These are phyloP conservation scores for Papiliotrema laurentii DNA, from an alignment of 1,284 basidiomycete species.

Conservation along the genomic window DNA sequence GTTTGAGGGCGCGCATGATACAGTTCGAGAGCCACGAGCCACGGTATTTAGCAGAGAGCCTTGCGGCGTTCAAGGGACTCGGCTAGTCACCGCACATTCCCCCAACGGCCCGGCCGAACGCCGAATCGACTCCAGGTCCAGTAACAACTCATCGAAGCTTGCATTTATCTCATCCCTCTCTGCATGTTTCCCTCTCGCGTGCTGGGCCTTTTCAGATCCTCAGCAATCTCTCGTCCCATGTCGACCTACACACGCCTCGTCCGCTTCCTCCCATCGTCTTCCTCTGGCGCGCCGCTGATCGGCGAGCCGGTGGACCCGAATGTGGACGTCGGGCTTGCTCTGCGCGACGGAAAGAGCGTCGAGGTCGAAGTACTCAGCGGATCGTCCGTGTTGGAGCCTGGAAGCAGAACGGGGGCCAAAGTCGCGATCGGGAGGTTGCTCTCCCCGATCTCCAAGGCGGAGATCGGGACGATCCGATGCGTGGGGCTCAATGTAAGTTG, in stretches of 20 bases:
- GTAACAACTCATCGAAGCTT: no score
- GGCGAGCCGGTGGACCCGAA: constrained; percentile 18
- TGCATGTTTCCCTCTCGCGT: no score
- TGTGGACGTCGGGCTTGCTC: constrained; percentile 46
- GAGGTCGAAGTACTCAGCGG: constrained; percentile 31
- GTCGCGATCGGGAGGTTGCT: constrained; percentile 32
- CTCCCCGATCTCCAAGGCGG: constrained; percentile 24
- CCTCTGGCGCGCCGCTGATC: constrained; percentile 12
- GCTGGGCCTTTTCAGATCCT: not conserved
- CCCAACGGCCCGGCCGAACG: no score
- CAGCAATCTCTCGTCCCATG: not conserved
- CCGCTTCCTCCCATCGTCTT: constrained; percentile 15
- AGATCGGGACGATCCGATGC: constrained; percentile 10
- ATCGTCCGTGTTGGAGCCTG: constrained; percentile 31
- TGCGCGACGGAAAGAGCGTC: constrained; percentile 13
- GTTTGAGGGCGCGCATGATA: no score
- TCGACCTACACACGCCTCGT: constrained; percentile 9
- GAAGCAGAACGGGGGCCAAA: constrained; percentile 34
- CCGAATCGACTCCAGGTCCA: no score
- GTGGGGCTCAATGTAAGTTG: constrained; percentile 20
- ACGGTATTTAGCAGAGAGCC: no score
- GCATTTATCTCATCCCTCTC: no score
- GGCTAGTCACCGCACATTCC: no score
- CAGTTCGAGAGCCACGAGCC: no score
- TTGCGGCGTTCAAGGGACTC: no score